Evolutionary conservation across 148 eudicot genomes (phyloP), one percentile per base, ranked within the genome.

Genomic region (Persicaria maculosa): DNA sequence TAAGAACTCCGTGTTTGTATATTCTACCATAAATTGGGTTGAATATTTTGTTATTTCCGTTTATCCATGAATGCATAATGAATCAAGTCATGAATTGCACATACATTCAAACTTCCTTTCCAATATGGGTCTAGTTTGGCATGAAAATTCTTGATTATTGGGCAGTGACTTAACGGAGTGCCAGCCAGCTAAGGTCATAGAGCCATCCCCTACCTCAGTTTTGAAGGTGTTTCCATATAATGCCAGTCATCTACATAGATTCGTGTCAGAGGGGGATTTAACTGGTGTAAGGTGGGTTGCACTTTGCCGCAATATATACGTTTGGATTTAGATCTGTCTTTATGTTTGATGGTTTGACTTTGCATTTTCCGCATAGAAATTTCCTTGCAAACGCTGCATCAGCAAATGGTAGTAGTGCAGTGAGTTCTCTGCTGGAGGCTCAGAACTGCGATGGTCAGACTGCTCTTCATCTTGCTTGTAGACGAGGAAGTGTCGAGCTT

Each of bases 391-490:
- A 79, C 82, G 88, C 86, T 85, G 86, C 88, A 72, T 77, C 91
- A 53, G 85, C 79, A 70, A 84, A 85, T 69, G 87, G 80, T 74
- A 74, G 79, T 44, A 77, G 68, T 83, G 87, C 82, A 45, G 80
- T 90, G 50, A 62, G 78, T 77, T 81, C 92, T 68, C 74, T 93
- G 52, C 79, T 91, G 67, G 97, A 91, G 80, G 96, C 92, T 72
- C 98, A 93, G 68, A 89, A 93, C 77, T 81, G 86, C 68, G 98
- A 91, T 78, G 98, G 98, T 22, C 98, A 91, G 80, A 89, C 97
- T 78, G 98, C 94, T 72, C 97, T 93, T 74, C 98, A 93, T 81
- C 85, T 93, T 85, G 98, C 98, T 61, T 93, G 98, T 85, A 91
- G 98, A 81, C 84, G 98, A 78, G 98, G 98, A 65, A 88, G 96